Percentiles rank a stretch among this genome's conserved stretches.
Conservation (phyloP, 371 early-diverging fungal genomes). For the Mortierella sp. region DNA sequence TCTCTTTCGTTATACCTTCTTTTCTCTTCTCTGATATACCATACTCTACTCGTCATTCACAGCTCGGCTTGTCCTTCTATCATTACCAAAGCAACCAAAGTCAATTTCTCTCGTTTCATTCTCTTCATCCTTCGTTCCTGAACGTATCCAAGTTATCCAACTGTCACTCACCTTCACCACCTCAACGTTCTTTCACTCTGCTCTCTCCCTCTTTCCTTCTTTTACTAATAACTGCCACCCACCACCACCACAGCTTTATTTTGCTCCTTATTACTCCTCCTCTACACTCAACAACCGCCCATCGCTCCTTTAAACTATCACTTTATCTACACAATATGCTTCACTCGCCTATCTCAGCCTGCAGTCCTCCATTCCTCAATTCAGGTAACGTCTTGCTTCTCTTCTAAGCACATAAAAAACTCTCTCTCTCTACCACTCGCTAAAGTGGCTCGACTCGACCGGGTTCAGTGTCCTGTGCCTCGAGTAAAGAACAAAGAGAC, state of each 20-base stretch:
- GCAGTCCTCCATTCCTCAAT: slow-evolving; percentile 16
- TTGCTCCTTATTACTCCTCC: not conserved
- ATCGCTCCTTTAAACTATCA: not conserved
- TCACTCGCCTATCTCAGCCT: slow-evolving; percentile 31
- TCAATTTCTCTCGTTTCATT: not conserved
- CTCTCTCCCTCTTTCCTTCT: not conserved
- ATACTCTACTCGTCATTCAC: not conserved
- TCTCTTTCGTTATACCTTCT: not conserved
- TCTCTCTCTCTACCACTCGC: not conserved
- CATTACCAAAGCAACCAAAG: not conserved
- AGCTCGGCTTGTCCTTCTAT: not conserved
- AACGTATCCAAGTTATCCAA: not conserved
- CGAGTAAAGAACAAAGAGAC: not conserved
- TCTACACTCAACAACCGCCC: not conserved
- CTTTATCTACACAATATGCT: slow-evolving; percentile 19
- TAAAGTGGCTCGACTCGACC: not conserved
- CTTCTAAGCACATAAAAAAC: no score
- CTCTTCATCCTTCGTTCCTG: not conserved
- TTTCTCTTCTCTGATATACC: not conserved
- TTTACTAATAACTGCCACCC: not conserved
- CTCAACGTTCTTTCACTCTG: not conserved
- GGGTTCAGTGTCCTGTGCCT: not conserved
- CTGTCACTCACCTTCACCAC: not conserved
- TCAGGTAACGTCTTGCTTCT: slow-evolving; percentile 15
- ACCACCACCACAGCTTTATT: not conserved